Conservation (phyloP, 192 early-diverging fungal species). For the Entophlyctis luteolus region DNA sequence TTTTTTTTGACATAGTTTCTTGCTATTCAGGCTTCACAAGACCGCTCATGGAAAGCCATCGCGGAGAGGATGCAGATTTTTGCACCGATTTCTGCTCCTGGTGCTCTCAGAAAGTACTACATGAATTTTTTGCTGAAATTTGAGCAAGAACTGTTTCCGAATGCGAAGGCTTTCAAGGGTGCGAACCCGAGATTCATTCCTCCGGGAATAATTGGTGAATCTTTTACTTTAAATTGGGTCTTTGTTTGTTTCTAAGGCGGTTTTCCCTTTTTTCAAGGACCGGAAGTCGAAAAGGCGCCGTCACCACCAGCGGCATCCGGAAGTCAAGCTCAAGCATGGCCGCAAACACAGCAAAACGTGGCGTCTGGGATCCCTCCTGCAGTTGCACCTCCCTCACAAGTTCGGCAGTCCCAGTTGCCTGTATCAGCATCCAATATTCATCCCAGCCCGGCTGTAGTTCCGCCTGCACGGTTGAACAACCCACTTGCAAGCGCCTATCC, state of each 20-base stretch:
- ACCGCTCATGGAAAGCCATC: constrained; percentile 5
- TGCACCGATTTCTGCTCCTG: constrained; percentile 11
- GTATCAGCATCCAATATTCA: too few relatives aligned
- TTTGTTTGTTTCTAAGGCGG: too few relatives aligned
- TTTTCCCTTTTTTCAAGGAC: too few relatives aligned
- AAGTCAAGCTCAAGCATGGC: too few relatives aligned
- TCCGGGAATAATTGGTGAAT: constrained; percentile 13
- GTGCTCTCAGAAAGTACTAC: constrained; percentile 12
- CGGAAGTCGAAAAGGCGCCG: constrained; percentile 1
- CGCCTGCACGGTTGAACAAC: neutral
- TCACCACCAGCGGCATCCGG: too few relatives aligned
- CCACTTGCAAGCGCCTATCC: neutral
- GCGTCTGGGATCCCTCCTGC: too few relatives aligned
- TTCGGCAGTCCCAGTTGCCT: too few relatives aligned
- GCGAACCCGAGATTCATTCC: constrained; percentile 20
- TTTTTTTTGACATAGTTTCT: neutral
- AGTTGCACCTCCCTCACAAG: too few relatives aligned
- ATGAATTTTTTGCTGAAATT: neutral
- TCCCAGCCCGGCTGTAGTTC: too few relatives aligned
- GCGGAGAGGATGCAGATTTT: constrained; percentile 16
- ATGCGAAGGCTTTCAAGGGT: constrained; percentile 13
- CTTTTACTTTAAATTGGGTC: too few relatives aligned
- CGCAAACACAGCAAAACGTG: neutral
- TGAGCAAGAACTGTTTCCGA: constrained; percentile 13
- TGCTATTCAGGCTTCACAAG: neutral